Base-by-base conservation (phyloP, 2,329 filamentous ascomycete species). In the Pseudopithomyces chartarum region DNA sequence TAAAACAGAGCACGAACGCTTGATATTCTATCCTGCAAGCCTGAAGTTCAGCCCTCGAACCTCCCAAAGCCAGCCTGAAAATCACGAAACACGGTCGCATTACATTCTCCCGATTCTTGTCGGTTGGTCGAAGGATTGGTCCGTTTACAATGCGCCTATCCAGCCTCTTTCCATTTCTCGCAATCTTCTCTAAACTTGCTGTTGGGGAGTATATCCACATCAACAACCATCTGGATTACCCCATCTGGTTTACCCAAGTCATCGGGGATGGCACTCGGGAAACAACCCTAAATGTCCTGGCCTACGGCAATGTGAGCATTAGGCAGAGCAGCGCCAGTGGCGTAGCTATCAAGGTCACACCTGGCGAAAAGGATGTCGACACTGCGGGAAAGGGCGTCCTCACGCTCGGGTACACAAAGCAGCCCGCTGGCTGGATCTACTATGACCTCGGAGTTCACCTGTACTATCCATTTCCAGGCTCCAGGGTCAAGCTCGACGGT, bases 331-430 rank as follows among this genome's bases (percentile, higher is more conserved):
- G 50, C 19, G n/a, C 3, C 26, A 56, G 59, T 20, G 63, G 63
- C 23, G 66, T 64, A n/a, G 63, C 66, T 23, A 60, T 73, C 55
- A 67, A 71, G 49, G 50, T 73, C 43, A 63, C 62, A 20, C 54
- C 43, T 3, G 42, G 45, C 3, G 53, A 55, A 8, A 36, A 47
- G 8, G 65, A 58, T 12, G 55, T 69, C 36, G 63, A 59, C 52
- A 53, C 46, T 3, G 42, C n/a, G n/a, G 48, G 33, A 43, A 43
- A 56, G 26, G 65, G 68, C 5, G 60, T 65, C 6, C 60, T 73
- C 40, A 58, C 57, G 23, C 56, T 70, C 33, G 58, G 49, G 10
- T 73, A 73, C 58, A 66, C 62, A 12, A 66, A 62, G 52, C 56
- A 49, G 10, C 48, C 56, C 29, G 48, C 49, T 10, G 36, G 49